These are phyloP conservation scores for Macaranga tanarius DNA, from an alignment of 441 rosid genomes.

Conservation along the genomic window DNA sequence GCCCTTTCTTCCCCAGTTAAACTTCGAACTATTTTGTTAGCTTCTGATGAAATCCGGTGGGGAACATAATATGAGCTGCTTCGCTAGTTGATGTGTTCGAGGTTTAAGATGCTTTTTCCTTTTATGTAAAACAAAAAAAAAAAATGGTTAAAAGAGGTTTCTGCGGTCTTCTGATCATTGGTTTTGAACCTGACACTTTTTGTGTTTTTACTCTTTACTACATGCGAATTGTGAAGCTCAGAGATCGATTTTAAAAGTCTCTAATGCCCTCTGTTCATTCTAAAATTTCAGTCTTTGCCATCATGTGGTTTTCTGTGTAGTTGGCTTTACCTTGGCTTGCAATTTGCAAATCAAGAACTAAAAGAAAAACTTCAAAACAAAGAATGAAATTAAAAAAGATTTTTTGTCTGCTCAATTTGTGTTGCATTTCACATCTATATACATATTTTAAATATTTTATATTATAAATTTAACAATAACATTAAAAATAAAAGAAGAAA, in stretches of 20 bases:
- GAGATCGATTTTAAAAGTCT: not conserved
- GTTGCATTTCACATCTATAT: too few species aligned
- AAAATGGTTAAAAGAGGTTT: not conserved
- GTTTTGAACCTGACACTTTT: slow-evolving; percentile 19
- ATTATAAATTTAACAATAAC: too few species aligned
- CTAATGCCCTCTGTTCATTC: slow-evolving; percentile 2
- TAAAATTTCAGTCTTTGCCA: not conserved
- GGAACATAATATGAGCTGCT: not conserved
- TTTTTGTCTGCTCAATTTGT: too few species aligned
- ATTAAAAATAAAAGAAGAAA: too few species aligned
- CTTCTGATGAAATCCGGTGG: not conserved
- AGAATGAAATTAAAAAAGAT: too few species aligned
- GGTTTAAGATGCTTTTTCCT: not conserved
- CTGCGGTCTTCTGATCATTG: slow-evolving; percentile 7
- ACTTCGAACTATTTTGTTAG: not conserved
- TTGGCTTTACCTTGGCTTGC: not conserved
- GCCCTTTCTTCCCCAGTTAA: not conserved
- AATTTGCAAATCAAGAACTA: too few species aligned
- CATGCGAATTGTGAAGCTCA: slow-evolving; percentile 15
- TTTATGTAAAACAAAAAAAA: too few species aligned
- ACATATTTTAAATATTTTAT: too few species aligned
- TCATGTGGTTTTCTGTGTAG: not conserved
- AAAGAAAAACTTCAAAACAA: too few species aligned
- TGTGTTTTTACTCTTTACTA: not conserved
- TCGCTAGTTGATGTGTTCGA: not conserved